Conservation (phyloP, 2,329 filamentous ascomycete genomes). For the Verticillium zaregamsianum region DNA sequence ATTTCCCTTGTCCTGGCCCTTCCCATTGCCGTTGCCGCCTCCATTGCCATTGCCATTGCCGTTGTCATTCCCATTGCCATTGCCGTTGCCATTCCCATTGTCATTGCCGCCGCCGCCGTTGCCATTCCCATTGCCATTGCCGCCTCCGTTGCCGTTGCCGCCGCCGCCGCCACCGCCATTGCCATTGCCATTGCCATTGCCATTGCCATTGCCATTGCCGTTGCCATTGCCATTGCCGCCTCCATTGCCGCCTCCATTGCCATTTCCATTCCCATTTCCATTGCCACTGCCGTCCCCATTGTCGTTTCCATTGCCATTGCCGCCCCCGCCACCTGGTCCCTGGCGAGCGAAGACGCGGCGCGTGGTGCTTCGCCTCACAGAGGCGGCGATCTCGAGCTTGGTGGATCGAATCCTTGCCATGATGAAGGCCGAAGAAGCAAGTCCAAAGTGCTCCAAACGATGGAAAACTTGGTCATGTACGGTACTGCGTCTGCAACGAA, state of each 20-base stretch:
- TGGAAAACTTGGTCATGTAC: background rate
- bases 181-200: no score
- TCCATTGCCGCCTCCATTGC: background rate
- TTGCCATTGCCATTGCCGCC: no score
- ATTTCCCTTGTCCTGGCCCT: background rate
- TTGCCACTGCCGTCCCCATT: no score
- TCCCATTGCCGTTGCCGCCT: background rate
- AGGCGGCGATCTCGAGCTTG: background rate
- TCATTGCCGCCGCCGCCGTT: background rate
- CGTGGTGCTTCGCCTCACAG: background rate
- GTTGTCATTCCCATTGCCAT: background rate
- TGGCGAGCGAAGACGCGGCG: background rate
- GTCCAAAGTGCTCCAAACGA: background rate
- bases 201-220: no score
- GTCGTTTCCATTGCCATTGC: no score
- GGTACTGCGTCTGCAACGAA: background rate
- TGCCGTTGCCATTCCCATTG: background rate
- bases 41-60: background rate
- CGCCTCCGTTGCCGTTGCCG: no score
- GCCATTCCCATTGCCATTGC: background rate
- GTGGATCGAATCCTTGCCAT: background rate
- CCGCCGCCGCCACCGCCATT: no score
- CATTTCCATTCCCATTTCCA: background rate
- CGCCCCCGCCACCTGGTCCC: background rate
- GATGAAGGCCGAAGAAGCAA: background rate